phyloP scores from a whole-genome alignment of 129 eudicot species.

The Helianthus annuus region HanXRQr2.0-SUNRISE NC_035446.2:49420747-49421246 shows the following conservation, averaged over 20 bases:
- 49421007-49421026: constrained; percentile 95
- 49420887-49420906: too few species aligned
- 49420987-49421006: constrained; percentile 79
- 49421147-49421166: constrained; percentile 51
- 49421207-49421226: constrained; percentile 45
- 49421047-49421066: constrained; percentile 51
- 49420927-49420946: constrained; percentile 48
- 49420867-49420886: too few species aligned
- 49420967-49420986: constrained; percentile 94
- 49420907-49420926: too few species aligned
- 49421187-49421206: constrained; percentile 45
- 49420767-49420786: too few species aligned
- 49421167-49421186: constrained; percentile 57
- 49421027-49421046: constrained; percentile 73
- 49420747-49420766: too few species aligned
- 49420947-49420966: constrained; percentile 89
- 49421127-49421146: constrained; percentile 47
- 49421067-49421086: too few species aligned
- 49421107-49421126: constrained; percentile 27
- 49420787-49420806: too few species aligned
- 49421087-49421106: too few species aligned
- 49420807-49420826: too few species aligned
- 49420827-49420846: too few species aligned
- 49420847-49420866: too few species aligned
- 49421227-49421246: constrained; percentile 48